These are phyloP conservation scores for Ceratocystis eucalypticola DNA, from an alignment of 2,329 filamentous ascomycete species.

Conservation along the genomic window DNA sequence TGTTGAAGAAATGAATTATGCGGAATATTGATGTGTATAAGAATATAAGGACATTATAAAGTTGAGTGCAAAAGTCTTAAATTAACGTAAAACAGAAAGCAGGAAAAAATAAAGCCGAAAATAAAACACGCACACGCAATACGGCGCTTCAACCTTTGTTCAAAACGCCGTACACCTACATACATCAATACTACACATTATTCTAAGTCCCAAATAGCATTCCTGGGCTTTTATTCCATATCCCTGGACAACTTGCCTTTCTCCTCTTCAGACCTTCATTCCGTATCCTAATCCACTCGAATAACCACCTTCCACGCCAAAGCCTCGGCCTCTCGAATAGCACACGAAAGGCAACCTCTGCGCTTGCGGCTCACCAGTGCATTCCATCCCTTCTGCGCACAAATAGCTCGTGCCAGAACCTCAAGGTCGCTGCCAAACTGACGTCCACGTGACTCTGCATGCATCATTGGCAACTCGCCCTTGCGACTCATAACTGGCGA, in stretches of 20 bases:
- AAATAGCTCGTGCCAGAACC: conserved; percentile 57
- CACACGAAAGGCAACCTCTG: conserved; percentile 59
- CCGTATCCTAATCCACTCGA: conserved; percentile 32
- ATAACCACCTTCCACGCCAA: conserved; percentile 57
- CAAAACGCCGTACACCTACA: background rate
- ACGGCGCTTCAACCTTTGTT: background rate
- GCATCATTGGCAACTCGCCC: conserved; percentile 35
- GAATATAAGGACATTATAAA: no score
- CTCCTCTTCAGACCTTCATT: background rate
- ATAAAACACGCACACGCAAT: background rate
- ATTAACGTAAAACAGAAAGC: background rate
- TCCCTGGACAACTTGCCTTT: background rate
- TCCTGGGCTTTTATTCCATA: background rate
- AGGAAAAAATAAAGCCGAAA: background rate
- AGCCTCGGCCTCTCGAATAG: conserved; percentile 59
- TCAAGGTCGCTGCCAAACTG: conserved; percentile 54
- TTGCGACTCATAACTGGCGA: conserved; percentile 18
- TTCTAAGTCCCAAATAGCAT: background rate
- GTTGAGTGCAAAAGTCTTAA: background rate
- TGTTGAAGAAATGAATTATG: no score
- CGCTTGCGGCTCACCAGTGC: conserved; percentile 54
- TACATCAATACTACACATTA: background rate
- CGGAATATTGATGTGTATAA: no score
- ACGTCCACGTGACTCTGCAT: conserved; percentile 41
- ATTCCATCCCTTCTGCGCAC: conserved; percentile 61